Conservation (phyloP, 2,329 filamentous ascomycete species). For the Colletotrichum paranaense region DNA sequence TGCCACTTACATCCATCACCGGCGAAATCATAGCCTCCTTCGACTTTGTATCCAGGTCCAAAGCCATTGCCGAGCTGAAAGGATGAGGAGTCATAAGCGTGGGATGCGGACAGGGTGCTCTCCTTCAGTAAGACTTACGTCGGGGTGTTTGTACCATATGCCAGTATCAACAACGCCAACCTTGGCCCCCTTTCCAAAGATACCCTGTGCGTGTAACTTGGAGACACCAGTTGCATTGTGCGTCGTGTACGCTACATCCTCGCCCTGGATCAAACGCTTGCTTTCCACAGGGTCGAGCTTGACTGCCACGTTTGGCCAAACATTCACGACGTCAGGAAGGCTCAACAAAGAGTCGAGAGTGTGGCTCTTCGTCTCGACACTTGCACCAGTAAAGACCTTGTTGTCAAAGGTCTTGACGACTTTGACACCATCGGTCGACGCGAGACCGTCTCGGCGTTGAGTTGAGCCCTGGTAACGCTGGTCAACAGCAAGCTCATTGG, state of each 20-base stretch:
- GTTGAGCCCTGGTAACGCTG: neutral
- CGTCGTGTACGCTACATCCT: conserved; percentile 17
- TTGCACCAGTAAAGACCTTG: conserved; percentile 49
- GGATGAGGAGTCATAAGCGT: neutral
- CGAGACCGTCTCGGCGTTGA: neutral
- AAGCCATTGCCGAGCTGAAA: conserved; percentile 30
- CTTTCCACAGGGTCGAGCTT: conserved; percentile 13
- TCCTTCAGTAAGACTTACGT: conserved; percentile 39
- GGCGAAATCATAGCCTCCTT: conserved; percentile 40
- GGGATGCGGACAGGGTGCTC: no score
- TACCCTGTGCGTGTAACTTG: conserved; percentile 49
- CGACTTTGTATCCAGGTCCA: conserved; percentile 37
- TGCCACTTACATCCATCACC: conserved; percentile 36
- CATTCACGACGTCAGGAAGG: conserved; percentile 49
- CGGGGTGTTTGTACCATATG: conserved; percentile 51
- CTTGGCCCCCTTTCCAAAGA: conserved; percentile 50
- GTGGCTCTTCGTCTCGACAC: conserved; percentile 45
- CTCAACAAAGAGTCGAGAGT: conserved; percentile 46
- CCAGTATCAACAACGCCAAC: conserved; percentile 54
- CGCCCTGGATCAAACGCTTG: neutral
- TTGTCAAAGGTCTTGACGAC: conserved; percentile 27
- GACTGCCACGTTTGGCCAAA: conserved; percentile 43
- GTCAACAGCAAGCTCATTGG: neutral
- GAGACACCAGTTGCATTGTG: conserved; percentile 53
- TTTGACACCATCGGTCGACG: conserved; percentile 6